These are phyloP conservation scores for Globisporangium nagaii DNA, from an alignment of 352 stramenopile genomes.

Conservation along the genomic window DNA sequence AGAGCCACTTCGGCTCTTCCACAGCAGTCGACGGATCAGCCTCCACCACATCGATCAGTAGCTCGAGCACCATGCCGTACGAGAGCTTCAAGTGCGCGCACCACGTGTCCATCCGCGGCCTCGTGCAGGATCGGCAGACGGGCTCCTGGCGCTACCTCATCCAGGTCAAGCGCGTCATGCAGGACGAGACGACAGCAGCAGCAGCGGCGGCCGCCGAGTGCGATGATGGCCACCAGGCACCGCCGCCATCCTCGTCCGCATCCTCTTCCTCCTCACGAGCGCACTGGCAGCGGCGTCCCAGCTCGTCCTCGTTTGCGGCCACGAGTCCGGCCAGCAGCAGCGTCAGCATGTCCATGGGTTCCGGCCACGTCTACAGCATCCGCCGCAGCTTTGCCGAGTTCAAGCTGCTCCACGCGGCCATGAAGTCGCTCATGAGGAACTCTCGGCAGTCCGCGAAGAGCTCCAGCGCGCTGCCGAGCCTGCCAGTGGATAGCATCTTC, in stretches of 20 bases:
- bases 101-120: constrained; percentile 54
- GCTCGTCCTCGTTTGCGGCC: constrained; percentile 8
- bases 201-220: not conserved
- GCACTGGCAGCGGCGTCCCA: constrained; percentile 7
- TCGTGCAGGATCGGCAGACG: constrained; percentile 53
- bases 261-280: not conserved
- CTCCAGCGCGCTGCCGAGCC: constrained; percentile 23
- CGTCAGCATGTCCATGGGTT: not conserved
- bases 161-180: constrained; percentile 38
- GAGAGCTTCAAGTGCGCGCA: constrained; percentile 64
- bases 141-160: constrained; percentile 65
- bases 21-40: not conserved
- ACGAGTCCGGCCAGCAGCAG: constrained; percentile 6
- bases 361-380: constrained; percentile 42
- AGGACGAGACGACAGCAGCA: constrained; percentile 19
- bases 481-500: constrained; percentile 56
- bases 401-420: constrained; percentile 50
- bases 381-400: constrained; percentile 66
- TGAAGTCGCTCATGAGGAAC: constrained; percentile 34
- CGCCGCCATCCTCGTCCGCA: not conserved
- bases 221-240: constrained; percentile 1
- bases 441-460: not conserved
- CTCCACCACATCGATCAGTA: not conserved
- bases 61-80: constrained; percentile 46
- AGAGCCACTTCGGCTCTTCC: not conserved